Evolutionary conservation across 73 alveolate species (phyloP).

Genomic region (Tetrahymena malaccensis): DNA sequence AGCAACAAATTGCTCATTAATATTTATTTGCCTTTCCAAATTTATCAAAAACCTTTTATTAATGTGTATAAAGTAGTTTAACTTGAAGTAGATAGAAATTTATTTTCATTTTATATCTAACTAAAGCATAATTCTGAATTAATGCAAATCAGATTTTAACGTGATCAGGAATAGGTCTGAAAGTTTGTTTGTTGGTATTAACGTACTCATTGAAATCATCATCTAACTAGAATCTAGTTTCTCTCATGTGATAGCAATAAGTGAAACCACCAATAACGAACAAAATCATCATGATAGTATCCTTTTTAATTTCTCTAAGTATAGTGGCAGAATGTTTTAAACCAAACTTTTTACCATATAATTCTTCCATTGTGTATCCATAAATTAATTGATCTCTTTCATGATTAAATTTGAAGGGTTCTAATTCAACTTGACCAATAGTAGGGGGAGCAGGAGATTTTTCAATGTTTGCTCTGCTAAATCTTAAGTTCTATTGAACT

Average conservation of each 20-base stretch:
- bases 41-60: too few species aligned
- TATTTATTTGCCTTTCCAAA: not conserved
- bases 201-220: not conserved
- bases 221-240: not conserved
- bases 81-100: not conserved
- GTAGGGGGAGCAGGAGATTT: not conserved
- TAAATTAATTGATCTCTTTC: conserved; percentile 30
- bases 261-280: not conserved
- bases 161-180: not conserved
- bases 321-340: conserved; percentile 29
- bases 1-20: not conserved
- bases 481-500: not conserved
- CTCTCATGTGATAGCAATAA: not conserved
- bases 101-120: not conserved
- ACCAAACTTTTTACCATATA: conserved; percentile 35
- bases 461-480: not conserved
- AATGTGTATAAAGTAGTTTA: not conserved
- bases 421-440: conserved; percentile 18
- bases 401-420: conserved; percentile 34
- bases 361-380: conserved; percentile 44
- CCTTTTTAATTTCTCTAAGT: conserved; percentile 16
- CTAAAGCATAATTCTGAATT: not conserved
- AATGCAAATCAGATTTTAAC: not conserved
- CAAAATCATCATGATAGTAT: not conserved
- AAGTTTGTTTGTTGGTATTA: not conserved